phyloP scores from a whole-genome alignment of 805 yeast genomes.

The Monosporozyma unispora region DNA sequence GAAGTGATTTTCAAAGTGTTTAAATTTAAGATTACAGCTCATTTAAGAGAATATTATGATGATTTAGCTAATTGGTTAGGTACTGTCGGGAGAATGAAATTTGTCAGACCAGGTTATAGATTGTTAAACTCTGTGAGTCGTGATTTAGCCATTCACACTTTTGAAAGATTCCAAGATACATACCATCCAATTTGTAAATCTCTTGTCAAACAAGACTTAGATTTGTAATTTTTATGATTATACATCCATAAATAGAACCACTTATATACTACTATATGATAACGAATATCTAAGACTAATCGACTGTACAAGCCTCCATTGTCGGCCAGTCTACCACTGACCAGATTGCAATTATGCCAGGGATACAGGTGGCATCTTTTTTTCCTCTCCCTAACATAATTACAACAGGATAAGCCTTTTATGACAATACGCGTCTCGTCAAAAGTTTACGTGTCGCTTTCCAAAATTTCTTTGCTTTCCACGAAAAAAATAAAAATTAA shows the following conservation, averaged over 20 bases:
- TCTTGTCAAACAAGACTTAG: slow-evolving; percentile 77
- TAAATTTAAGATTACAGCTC: slow-evolving; percentile 52
- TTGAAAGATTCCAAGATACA: slow-evolving; percentile 43
- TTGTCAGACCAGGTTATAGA: slow-evolving; percentile 78
- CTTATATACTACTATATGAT: background rate
- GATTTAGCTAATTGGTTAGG: slow-evolving; percentile 76
- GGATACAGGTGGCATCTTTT: no score
- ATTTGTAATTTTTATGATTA: slow-evolving; percentile 21
- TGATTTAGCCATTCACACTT: slow-evolving; percentile 56
- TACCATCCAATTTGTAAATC: slow-evolving; percentile 83
- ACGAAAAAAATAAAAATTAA: background rate
- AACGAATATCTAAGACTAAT: no score
- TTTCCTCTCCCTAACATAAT: no score
- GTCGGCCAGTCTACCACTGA: no score
- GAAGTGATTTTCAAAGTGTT: slow-evolving; percentile 78
- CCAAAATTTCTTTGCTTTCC: background rate
- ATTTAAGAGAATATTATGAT: slow-evolving; percentile 37
- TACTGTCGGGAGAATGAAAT: slow-evolving; percentile 90
- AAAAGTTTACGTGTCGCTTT: background rate
- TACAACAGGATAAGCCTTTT: no score
- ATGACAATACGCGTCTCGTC: background rate
- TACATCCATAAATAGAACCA: background rate
- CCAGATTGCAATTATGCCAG: no score
- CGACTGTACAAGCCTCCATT: no score
- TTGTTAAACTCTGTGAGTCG: slow-evolving; percentile 56